Percentiles rank a stretch among this genome's conserved stretches.
These are phyloP conservation scores for Zasmidium cellare DNA, from an alignment of 2,329 filamentous ascomycete species.

Conservation along the genomic window DNA sequence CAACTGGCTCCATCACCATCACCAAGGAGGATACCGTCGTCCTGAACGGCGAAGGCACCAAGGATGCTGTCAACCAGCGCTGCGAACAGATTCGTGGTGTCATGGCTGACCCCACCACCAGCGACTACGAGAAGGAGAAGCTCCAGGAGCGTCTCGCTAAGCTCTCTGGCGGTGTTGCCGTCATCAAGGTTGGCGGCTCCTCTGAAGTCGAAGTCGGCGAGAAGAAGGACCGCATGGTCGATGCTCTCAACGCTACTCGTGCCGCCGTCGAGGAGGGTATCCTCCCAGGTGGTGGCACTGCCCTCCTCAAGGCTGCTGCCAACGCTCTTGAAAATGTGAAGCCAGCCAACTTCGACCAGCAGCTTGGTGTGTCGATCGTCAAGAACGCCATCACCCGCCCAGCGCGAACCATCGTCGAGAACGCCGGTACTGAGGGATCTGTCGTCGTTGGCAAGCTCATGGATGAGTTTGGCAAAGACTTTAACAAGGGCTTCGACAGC, in stretches of 20 bases:
- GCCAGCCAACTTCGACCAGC: slow-evolving; percentile 95
- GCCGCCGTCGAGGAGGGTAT: slow-evolving; percentile 99
- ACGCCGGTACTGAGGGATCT: slow-evolving; percentile 91
- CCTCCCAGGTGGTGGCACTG: slow-evolving; percentile 96
- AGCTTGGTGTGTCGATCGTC: slow-evolving; percentile 95
- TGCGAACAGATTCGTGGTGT: slow-evolving; percentile 99
- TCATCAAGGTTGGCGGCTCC: slow-evolving; percentile 97
- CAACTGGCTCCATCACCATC: slow-evolving; percentile 97
- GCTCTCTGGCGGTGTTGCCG: slow-evolving; percentile 96
- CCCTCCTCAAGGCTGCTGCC: slow-evolving; percentile 92
- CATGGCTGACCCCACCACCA: slow-evolving; percentile 89
- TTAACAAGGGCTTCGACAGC: slow-evolving; percentile 98
- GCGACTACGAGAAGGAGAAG: slow-evolving; percentile 99
- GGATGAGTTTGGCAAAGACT: slow-evolving; percentile 86
- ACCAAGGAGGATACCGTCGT: slow-evolving; percentile 99
- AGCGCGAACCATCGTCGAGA: slow-evolving; percentile 94
- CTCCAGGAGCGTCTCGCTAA: slow-evolving; percentile 99
- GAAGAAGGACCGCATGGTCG: slow-evolving; percentile 99
- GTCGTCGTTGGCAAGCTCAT: slow-evolving; percentile 98
- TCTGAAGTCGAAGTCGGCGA: slow-evolving; percentile 98
- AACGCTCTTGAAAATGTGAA: slow-evolving; percentile 84
- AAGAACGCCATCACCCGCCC: slow-evolving; percentile 97
- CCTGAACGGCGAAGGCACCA: slow-evolving; percentile 93
- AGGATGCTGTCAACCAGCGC: slow-evolving; percentile 89
- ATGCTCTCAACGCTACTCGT: slow-evolving; percentile 95